Conservation (phyloP, 2,329 filamentous ascomycete species). For the Monilinia aucupariae region DNA sequence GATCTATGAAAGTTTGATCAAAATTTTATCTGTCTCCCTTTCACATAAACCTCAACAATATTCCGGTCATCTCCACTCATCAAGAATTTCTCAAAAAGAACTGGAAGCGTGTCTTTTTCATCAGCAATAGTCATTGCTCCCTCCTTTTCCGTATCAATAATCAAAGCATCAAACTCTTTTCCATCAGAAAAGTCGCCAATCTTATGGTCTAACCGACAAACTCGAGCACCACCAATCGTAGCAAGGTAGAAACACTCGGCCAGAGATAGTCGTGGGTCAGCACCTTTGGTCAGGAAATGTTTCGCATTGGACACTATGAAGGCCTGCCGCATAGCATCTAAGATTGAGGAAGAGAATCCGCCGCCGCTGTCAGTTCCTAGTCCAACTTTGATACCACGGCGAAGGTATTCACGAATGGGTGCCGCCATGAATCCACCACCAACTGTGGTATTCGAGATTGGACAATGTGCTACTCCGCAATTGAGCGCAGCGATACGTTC, state of each 20-base stretch:
- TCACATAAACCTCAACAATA: slow-evolving; percentile 80
- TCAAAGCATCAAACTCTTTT: slow-evolving; percentile 83
- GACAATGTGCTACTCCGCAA: slow-evolving; percentile 60
- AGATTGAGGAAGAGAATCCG: slow-evolving; percentile 55
- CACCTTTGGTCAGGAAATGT: slow-evolving; percentile 40
- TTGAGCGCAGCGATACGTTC: slow-evolving; percentile 41
- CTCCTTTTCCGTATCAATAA: slow-evolving; percentile 70
- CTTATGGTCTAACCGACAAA: slow-evolving; percentile 52
- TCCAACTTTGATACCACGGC: slow-evolving; percentile 57
- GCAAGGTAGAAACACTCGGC: slow-evolving; percentile 43
- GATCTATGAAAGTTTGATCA: background rate
- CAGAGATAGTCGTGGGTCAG: slow-evolving; percentile 20
- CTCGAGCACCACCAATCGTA: slow-evolving; percentile 45
- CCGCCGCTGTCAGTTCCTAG: slow-evolving; percentile 61
- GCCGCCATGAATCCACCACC: slow-evolving; percentile 59
- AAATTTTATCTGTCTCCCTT: slow-evolving; percentile 43
- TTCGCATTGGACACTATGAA: slow-evolving; percentile 46
- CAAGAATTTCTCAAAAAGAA: slow-evolving; percentile 74
- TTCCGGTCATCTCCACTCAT: slow-evolving; percentile 89
- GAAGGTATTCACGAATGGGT: slow-evolving; percentile 52
- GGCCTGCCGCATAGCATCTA: slow-evolving; percentile 53
- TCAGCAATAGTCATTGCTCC: slow-evolving; percentile 19
- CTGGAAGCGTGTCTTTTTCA: slow-evolving; percentile 15
- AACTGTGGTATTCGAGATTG: slow-evolving; percentile 58
- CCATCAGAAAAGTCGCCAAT: slow-evolving; percentile 78